Evolutionary conservation across 1,139 yeast species (phyloP).

Genomic region (Blastobotrys proliferans): DNA sequence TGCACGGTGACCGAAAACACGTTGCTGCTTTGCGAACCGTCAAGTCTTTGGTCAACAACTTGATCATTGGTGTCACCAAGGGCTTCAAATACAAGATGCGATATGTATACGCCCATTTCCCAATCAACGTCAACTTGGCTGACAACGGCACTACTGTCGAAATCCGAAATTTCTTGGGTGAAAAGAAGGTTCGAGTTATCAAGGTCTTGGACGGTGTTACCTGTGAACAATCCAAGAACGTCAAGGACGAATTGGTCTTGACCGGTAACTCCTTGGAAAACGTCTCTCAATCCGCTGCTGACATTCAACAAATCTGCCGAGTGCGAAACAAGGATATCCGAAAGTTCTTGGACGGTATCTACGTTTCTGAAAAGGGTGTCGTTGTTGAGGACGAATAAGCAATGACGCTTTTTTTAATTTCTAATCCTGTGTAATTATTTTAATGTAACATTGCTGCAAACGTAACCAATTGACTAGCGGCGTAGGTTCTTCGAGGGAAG

Average conservation of each 20-base stretch:
- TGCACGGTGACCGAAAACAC: constrained; percentile 99
- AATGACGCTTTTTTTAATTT: not conserved
- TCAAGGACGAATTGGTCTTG: constrained; percentile 91
- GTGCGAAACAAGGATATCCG: constrained; percentile 99
- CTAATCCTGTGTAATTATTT: not conserved
- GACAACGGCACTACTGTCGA: constrained; percentile 78
- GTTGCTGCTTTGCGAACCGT: constrained; percentile 99
- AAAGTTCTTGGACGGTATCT: constrained; percentile 98
- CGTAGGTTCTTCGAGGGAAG: constrained; percentile 16
- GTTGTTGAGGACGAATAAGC: constrained; percentile 63
- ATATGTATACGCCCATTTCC: constrained; percentile 99
- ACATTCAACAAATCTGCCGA: constrained; percentile 96
- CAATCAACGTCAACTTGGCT: constrained; percentile 93
- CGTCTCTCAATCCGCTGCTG: constrained; percentile 98
- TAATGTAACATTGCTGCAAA: constrained; percentile 8
- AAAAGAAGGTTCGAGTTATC: constrained; percentile 89
- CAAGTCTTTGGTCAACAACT: constrained; percentile 88
- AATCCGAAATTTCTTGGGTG: constrained; percentile 99
- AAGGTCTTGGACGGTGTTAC: constrained; percentile 88
- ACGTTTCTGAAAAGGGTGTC: constrained; percentile 94
- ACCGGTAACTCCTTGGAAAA: constrained; percentile 96
- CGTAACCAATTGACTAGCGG: constrained; percentile 9
- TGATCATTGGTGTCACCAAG: constrained; percentile 98
- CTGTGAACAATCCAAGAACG: constrained; percentile 74
- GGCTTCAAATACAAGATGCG: constrained; percentile 99